Evolutionary conservation across 2,329 filamentous ascomycete genomes (phyloP).

Genomic region (Blumeriella jaapii): DNA sequence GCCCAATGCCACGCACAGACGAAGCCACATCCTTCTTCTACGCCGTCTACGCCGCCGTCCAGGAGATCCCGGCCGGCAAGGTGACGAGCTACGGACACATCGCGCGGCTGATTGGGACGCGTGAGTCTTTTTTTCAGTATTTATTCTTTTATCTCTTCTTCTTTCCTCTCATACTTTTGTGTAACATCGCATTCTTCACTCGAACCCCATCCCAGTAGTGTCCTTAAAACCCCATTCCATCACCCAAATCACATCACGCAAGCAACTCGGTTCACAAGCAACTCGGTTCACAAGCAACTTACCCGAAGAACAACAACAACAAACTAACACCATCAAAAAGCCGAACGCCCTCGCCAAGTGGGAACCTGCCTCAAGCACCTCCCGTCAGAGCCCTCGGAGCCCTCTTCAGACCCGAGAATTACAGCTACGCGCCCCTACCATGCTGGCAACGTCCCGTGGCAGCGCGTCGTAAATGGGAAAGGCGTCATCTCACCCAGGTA

Average conservation of each 20-base stretch:
- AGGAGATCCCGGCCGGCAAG: constrained; percentile 71
- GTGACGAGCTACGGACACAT: constrained; percentile 86
- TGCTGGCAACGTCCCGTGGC: constrained; percentile 77
- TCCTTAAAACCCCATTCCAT: background rate
- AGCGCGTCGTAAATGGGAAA: constrained; percentile 81
- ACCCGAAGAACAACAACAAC: background rate
- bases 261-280: too few species aligned
- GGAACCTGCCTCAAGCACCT: constrained; percentile 85
- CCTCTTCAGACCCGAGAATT: too few species aligned
- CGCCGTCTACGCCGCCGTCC: constrained; percentile 72
- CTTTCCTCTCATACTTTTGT: too few species aligned
- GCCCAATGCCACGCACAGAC: constrained; percentile 55
- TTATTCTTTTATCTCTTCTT: background rate
- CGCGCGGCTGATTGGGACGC: constrained; percentile 58
- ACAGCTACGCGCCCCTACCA: constrained; percentile 53
- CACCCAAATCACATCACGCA: too few species aligned
- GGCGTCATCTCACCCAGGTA: constrained; percentile 79
- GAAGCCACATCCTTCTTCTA: constrained; percentile 64
- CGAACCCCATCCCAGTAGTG: too few species aligned
- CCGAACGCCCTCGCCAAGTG: constrained; percentile 69
- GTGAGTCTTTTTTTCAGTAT: constrained; percentile 36
- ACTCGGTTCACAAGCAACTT: too few species aligned
- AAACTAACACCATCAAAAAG: constrained; percentile 29
- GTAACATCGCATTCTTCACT: too few species aligned
- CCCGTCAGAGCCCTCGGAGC: too few species aligned